phyloP scores from a whole-genome alignment of 768 basidiomycete species.

The Hirschioporus abietinus region DNA sequence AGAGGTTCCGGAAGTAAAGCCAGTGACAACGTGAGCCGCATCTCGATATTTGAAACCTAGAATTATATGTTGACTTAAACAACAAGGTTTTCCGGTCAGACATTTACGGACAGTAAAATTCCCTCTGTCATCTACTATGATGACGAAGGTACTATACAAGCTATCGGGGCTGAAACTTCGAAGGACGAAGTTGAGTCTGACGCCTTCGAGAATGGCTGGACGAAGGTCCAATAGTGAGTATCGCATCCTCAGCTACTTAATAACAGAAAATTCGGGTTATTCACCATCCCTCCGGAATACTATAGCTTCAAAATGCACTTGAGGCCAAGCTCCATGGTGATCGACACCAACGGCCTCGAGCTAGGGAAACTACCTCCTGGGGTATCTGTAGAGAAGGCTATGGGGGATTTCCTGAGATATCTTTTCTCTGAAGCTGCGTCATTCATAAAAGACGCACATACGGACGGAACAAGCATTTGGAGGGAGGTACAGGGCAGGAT shows the following conservation, averaged over 20 bases:
- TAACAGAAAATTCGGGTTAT: background rate
- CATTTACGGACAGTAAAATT: background rate
- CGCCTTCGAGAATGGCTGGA: background rate
- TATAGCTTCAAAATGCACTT: slow-evolving; percentile 4
- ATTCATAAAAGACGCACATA: slow-evolving; percentile 42
- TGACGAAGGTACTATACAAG: background rate
- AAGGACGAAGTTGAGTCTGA: background rate
- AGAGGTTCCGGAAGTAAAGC: background rate
- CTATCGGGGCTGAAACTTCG: background rate
- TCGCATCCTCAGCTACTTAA: background rate
- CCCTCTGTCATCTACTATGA: background rate
- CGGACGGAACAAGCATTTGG: slow-evolving; percentile 26
- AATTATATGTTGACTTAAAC: background rate
- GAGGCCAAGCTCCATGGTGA: background rate
- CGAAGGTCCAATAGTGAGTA: slow-evolving; percentile 3
- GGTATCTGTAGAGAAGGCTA: slow-evolving; percentile 37
- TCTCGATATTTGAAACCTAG: background rate
- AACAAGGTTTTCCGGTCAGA: background rate
- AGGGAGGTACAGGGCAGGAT: background rate
- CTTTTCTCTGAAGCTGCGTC: slow-evolving; percentile 35
- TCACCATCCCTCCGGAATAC: background rate
- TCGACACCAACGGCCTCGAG: slow-evolving; percentile 2
- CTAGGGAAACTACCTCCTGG: slow-evolving; percentile 30
- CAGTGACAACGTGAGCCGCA: slow-evolving; percentile 5
- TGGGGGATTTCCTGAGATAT: slow-evolving; percentile 45